These are phyloP conservation scores for Pouteria glomerata DNA, from an alignment of 148 eudicot species.

Conservation along the genomic window DNA sequence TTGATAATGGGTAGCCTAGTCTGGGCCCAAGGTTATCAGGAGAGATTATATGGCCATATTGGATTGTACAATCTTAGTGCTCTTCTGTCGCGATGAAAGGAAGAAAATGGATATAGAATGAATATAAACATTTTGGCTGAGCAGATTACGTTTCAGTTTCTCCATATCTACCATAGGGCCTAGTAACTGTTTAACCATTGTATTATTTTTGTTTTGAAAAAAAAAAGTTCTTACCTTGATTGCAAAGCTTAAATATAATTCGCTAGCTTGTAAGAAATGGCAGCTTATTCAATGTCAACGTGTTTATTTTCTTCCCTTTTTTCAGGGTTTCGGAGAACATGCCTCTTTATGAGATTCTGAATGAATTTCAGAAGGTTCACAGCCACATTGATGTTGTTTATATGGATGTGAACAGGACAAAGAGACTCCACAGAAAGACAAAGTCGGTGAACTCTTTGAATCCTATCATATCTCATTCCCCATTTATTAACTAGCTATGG, in stretches of 20 bases:
- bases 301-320: slow-evolving; percentile 5
- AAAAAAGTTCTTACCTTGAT: not conserved
- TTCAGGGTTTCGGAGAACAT: slow-evolving; percentile 84
- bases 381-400: slow-evolving; percentile 97
- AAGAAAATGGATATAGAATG: not conserved
- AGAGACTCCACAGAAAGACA: slow-evolving; percentile 30
- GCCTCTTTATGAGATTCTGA: slow-evolving; percentile 96
- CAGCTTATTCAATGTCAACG: not conserved
- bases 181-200: not conserved
- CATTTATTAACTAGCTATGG: not conserved
- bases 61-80: not conserved
- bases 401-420: slow-evolving; percentile 59
- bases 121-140: not conserved
- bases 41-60: not conserved
- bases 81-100: not conserved
- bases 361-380: slow-evolving; percentile 97
- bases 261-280: not conserved
- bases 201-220: not conserved
- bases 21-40: not conserved
- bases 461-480: not conserved
- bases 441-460: slow-evolving; percentile 22
- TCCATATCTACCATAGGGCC: not conserved
- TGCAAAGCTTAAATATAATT: no score
- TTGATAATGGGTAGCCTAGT: not conserved
- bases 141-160: not conserved